Conservation (phyloP, 1,284 basidiomycete species). For the Ustilago curta region DNA sequence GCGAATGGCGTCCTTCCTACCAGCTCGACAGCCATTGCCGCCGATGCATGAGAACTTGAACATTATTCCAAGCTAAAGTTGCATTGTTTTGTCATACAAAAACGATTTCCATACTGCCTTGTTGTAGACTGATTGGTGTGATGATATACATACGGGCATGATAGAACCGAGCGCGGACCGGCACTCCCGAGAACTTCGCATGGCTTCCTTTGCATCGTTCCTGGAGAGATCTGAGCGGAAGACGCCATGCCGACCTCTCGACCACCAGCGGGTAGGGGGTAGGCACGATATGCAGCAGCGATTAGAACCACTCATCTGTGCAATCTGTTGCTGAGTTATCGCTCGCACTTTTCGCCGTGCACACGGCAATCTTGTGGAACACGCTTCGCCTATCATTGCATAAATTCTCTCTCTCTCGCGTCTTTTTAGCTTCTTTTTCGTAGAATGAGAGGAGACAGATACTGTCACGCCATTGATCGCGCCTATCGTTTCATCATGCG, state of each 20-base stretch:
- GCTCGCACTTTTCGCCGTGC: no score
- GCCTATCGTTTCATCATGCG: slow-evolving; percentile 12
- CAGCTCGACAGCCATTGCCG: slow-evolving; percentile 32
- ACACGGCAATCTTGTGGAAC: no score
- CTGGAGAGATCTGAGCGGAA: slow-evolving; percentile 8
- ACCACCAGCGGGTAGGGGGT: no score
- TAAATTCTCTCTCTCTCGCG: neutral
- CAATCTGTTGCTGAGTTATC: neutral
- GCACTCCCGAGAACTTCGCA: neutral
- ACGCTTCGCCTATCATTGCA: neutral
- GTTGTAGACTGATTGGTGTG: neutral
- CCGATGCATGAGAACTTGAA: slow-evolving; percentile 22
- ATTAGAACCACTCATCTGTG: neutral
- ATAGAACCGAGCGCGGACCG: neutral
- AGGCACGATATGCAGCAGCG: neutral
- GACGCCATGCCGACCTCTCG: slow-evolving; percentile 20
- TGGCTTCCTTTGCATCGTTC: neutral
- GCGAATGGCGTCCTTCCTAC: neutral
- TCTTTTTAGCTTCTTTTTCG: slow-evolving; percentile 6
- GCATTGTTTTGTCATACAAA: no score
- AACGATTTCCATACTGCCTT: no score
- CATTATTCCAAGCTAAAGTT: neutral
- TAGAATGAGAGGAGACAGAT: neutral
- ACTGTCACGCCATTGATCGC: slow-evolving; percentile 16
- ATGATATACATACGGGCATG: no score